A percentile compares a stretch with the other conserved stretches of the same genome.
Evolutionary conservation across 192 early-diverging fungal species (phyloP).

Genomic region (Gonapodya sp.): DNA sequence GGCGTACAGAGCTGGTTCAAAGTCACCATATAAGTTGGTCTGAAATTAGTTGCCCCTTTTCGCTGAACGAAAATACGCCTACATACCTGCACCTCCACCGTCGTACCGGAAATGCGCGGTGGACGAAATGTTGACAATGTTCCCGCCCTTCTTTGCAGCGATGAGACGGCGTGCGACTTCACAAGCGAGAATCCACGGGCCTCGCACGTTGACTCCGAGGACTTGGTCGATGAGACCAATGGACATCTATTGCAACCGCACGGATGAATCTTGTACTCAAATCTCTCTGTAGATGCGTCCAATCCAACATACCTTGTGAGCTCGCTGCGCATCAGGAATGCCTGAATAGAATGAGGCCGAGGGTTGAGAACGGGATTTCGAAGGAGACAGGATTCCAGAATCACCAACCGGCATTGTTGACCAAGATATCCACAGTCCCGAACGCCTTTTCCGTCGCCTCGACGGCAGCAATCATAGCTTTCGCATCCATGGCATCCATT

Average conservation of each 20-base stretch:
- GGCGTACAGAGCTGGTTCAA: not conserved
- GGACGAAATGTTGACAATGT: slow-evolving; percentile 10
- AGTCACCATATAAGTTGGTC: too few species aligned
- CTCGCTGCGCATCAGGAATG: slow-evolving; percentile 5
- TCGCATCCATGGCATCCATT: not conserved
- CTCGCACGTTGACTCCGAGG: not conserved
- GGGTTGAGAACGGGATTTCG: not conserved
- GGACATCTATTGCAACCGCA: not conserved
- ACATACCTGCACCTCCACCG: not conserved
- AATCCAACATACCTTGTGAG: not conserved
- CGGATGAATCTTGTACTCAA: not conserved
- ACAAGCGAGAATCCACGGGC: slow-evolving; percentile 7
- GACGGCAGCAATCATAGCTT: not conserved
- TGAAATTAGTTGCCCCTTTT: too few species aligned
- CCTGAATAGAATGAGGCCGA: not conserved
- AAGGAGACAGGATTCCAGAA: not conserved
- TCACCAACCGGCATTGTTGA: slow-evolving; percentile 6
- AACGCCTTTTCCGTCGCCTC: not conserved
- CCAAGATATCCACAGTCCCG: not conserved
- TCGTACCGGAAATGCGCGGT: slow-evolving; percentile 7
- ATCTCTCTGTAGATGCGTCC: not conserved
- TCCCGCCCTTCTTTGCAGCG: slow-evolving; percentile 3
- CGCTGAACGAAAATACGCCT: too few species aligned
- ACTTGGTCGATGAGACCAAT: not conserved
- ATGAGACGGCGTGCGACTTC: slow-evolving; percentile 6